phyloP scores from a whole-genome alignment of 495 filamentous ascomycete species.

The Hypoxylon cercidicola region DNA sequence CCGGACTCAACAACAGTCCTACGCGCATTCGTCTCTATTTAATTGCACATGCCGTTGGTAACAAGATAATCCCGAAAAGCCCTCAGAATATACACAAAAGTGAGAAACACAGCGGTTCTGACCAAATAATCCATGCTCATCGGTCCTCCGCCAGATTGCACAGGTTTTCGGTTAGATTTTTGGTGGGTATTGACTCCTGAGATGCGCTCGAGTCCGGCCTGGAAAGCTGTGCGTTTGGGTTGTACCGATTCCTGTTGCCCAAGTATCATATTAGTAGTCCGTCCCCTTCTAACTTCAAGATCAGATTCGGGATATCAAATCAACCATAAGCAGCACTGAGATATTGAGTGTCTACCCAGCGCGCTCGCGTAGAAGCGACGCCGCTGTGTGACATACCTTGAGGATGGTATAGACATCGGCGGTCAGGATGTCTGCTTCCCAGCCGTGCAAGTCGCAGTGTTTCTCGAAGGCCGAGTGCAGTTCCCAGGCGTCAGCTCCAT shows the following conservation, averaged over 20 bases:
- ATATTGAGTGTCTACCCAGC: too few relatives aligned
- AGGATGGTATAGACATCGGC: slow-evolving; percentile 15
- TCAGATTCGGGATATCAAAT: background rate
- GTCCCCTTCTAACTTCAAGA: background rate
- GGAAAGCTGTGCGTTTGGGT: slow-evolving; percentile 11
- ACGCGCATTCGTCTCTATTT: background rate
- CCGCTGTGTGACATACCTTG: too few relatives aligned
- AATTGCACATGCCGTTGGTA: background rate
- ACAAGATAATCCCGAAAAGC: too few relatives aligned
- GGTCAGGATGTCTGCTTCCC: slow-evolving; percentile 17
- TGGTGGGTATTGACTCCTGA: slow-evolving; percentile 2
- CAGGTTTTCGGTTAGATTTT: slow-evolving; percentile 6
- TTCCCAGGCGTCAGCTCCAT: background rate
- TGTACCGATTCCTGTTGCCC: background rate
- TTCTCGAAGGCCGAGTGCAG: slow-evolving; percentile 11
- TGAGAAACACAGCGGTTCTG: too few relatives aligned
- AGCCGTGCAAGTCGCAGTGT: slow-evolving; percentile 14
- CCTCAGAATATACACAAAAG: too few relatives aligned
- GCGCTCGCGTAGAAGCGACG: too few relatives aligned
- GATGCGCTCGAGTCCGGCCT: slow-evolving; percentile 4
- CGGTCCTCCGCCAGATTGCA: too few relatives aligned
- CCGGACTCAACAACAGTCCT: background rate
- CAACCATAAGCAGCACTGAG: too few relatives aligned
- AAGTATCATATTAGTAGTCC: background rate
- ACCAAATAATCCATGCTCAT: too few relatives aligned